Percentiles rank a stretch among this genome's conserved stretches.
These are phyloP conservation scores for Aspergillus hiratsukae DNA, from an alignment of 2,329 filamentous ascomycete species.

Conservation along the genomic window DNA sequence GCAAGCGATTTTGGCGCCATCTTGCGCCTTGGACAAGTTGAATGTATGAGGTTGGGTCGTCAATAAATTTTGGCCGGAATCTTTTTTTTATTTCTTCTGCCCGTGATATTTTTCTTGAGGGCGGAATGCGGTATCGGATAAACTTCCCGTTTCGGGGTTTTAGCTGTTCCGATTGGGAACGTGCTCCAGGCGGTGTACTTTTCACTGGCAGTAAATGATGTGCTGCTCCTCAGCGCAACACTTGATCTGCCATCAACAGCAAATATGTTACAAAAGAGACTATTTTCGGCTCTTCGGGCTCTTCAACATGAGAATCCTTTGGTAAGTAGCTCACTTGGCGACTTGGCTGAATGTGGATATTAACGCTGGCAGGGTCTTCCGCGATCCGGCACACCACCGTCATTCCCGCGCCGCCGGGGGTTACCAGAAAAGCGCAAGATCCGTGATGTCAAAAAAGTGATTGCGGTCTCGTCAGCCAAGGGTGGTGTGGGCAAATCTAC, in stretches of 20 bases:
- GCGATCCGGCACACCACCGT: conserved; percentile 63
- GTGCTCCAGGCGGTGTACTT: conserved; percentile 17
- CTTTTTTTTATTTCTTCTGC: conserved; percentile 21
- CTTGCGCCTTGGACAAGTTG: conserved; percentile 4
- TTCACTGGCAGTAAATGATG: conserved; percentile 16
- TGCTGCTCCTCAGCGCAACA: not conserved
- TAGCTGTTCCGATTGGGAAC: not conserved
- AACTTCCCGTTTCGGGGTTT: not conserved
- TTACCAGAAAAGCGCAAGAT: conserved; percentile 78
- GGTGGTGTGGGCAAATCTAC: conserved; percentile 98
- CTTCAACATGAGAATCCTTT: conserved; percentile 82
- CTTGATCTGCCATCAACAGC: not conserved
- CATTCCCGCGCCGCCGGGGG: conserved; percentile 70
- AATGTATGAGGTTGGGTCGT: conserved; percentile 10
- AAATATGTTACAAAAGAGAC: conserved; percentile 34
- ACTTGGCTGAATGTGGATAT: not conserved
- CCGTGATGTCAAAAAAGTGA: conserved; percentile 78
- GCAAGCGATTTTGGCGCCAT: conserved; percentile 53
- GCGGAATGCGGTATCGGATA: conserved; percentile 13
- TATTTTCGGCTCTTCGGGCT: conserved; percentile 53
- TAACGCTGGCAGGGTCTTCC: conserved; percentile 68
- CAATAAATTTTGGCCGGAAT: conserved; percentile 12
- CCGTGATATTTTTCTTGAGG: conserved; percentile 8
- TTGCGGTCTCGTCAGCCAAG: conserved; percentile 95
- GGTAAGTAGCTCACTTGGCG: conserved; percentile 43